These are phyloP conservation scores for Coriolopsis trogii DNA, from an alignment of 1,284 basidiomycete species.

Conservation along the genomic window DNA sequence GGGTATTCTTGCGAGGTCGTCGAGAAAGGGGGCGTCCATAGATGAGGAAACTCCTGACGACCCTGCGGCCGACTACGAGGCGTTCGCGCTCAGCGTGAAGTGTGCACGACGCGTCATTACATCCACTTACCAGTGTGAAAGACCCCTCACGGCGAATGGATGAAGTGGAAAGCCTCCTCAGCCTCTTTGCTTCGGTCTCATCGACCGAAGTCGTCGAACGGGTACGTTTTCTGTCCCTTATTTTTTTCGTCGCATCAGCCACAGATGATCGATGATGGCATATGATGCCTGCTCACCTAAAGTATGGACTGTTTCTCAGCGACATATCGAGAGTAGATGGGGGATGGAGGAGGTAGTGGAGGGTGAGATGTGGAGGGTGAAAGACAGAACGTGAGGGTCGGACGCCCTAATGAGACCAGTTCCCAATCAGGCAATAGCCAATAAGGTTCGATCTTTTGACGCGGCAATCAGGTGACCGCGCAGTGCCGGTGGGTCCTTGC, in stretches of 20 bases:
- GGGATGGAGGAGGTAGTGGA: background rate
- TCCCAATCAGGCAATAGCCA: no score
- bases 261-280: background rate
- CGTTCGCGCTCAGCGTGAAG: background rate
- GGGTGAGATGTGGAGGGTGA: background rate
- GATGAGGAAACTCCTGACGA: constrained; percentile 3
- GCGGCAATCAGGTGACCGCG: constrained; percentile 20
- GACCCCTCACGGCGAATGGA: constrained; percentile 1
- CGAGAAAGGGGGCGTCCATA: constrained; percentile 2
- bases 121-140: constrained; percentile 2
- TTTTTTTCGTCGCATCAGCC: background rate
- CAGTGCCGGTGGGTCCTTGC: background rate
- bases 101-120: constrained; percentile 9
- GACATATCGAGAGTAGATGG: constrained; percentile 1
- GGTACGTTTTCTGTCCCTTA: constrained; percentile 7
- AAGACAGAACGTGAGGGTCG: background rate
- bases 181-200: constrained; percentile 8
- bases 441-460: background rate
- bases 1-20: background rate
- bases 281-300: background rate
- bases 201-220: constrained; percentile 7
- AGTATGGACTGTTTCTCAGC: constrained; percentile 6
- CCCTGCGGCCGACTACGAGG: constrained; percentile 2
- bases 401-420: background rate
- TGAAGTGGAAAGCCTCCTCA: constrained; percentile 5